Base-by-base conservation (phyloP, 306 rosid species). In the Cucurbita argyrosperma region DNA sequence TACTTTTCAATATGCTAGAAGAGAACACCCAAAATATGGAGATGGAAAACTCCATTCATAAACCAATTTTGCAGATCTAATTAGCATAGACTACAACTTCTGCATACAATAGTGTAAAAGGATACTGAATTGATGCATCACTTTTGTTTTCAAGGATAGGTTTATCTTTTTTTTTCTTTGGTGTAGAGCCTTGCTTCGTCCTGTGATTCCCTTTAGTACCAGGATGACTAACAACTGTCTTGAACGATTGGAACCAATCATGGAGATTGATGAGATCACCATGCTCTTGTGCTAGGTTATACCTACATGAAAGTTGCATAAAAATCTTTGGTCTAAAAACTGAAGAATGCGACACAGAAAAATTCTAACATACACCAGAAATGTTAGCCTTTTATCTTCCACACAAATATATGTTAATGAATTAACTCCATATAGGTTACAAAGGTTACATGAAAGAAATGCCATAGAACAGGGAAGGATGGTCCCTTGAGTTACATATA, bases 211-310 rank as follows among this genome's bases (percentile, higher is more conserved):
- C 79, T 88, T 86, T 89, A 49, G 77, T 78, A 56, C 58, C 79
- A 58, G 72, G 68, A 72, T 66, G 84, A 76, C 74, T 81, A 72
- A 82, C 83, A 78, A 86, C 80, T 58, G 90, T 75, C 83, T 84
- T 88, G 78, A 93, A 93, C 77, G 94, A 86, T 59, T 90, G 94
- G 83, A 83, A 90, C 98, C 97, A 93, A 75, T 93, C 97, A 62
- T 90, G 94, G 80, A 93, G 94, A 83, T 90, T 93, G 86, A 93
- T 89, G 60, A 93, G 92, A 93, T 93, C 98, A 30, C 97, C 97
- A 42, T 90, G 97, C 81, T 93, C 98, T 78, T 90, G 96, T 63
- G 97, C 89, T 78, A 93, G 77, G 56, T 79, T 81, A 77, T 87
- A 89, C 96, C 98, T 93, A 82, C 52, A 66, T 56, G 19, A 45